phyloP scores from a whole-genome alignment of 106 monocot species.

The Vanilla planifolia region DNA sequence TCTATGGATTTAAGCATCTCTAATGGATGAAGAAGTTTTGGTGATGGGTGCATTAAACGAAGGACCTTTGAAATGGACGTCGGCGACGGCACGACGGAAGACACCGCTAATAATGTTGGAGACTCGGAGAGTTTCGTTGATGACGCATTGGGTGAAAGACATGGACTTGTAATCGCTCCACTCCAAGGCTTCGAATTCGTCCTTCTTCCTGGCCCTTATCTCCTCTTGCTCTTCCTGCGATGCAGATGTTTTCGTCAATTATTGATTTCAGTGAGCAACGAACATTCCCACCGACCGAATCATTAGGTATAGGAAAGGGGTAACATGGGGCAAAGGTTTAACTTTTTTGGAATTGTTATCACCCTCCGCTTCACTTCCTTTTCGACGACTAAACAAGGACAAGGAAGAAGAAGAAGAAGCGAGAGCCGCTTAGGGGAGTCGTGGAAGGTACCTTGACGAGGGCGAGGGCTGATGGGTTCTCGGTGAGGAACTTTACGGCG shows the following conservation, averaged over 20 bases:
- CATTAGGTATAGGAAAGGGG: not conserved
- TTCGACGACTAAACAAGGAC: not conserved
- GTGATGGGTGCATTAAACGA: not conserved
- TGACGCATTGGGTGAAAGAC: conserved; percentile 89
- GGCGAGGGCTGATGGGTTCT: conserved; percentile 49
- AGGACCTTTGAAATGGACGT: conserved; percentile 73
- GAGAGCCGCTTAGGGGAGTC: too few relatives aligned
- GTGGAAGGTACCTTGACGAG: conserved; percentile 34
- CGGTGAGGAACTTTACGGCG: conserved; percentile 71
- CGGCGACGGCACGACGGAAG: conserved; percentile 66
- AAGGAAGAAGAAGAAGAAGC: too few relatives aligned
- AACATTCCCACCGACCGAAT: not conserved
- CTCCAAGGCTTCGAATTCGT: conserved; percentile 32
- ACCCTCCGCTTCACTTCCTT: too few relatives aligned
- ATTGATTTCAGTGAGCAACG: not conserved
- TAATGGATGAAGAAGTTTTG: not conserved
- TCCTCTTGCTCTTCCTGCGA: conserved; percentile 62
- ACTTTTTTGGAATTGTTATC: too few relatives aligned
- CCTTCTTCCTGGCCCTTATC: conserved; percentile 48
- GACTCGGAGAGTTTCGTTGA: conserved; percentile 85
- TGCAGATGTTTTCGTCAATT: not conserved
- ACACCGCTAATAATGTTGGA: conserved; percentile 86
- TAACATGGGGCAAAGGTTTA: not conserved
- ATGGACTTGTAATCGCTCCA: conserved; percentile 96
- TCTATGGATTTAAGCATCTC: too few relatives aligned